Conservation (phyloP, 352 stramenopile species). For the Pythium phragmitis region DNA sequence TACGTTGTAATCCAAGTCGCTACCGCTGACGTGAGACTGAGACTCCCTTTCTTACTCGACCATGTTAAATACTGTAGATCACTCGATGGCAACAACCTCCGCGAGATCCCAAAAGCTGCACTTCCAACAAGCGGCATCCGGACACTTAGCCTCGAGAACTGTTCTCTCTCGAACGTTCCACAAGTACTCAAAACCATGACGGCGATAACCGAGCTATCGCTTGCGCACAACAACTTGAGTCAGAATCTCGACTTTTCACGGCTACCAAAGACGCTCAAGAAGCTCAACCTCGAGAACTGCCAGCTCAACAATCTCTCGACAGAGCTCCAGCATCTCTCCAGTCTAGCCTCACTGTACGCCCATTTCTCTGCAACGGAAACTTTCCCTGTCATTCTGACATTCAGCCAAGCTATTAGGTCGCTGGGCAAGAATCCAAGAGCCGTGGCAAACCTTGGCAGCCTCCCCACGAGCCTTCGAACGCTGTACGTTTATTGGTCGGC, state of each 20-base stretch:
- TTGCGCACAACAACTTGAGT: constrained; percentile 15
- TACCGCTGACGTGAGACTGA: not conserved
- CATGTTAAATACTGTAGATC: not conserved
- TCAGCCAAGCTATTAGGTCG: too few relatives aligned
- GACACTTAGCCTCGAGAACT: constrained; percentile 11
- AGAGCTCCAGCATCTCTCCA: not conserved
- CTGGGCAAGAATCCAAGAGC: too few relatives aligned
- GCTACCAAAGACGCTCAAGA: constrained; percentile 1
- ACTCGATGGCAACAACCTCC: constrained; percentile 10
- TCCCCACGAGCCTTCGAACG: not conserved
- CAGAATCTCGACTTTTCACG: not conserved
- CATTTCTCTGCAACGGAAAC: not conserved
- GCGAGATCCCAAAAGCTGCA: not conserved
- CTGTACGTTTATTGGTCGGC: not conserved
- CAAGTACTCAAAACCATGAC: not conserved
- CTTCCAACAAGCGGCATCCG: not conserved
- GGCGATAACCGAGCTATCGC: not conserved
- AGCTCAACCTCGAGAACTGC: not conserved
- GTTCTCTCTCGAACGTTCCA: constrained; percentile 7
- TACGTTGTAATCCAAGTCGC: not conserved
- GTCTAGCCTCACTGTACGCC: not conserved
- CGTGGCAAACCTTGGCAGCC: not conserved
- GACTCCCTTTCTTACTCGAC: not conserved
- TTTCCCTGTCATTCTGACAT: not conserved
- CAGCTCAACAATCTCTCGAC: not conserved